Base-by-base conservation (phyloP, 345 rosid genomes). In the Citrus unshiu region DNA sequence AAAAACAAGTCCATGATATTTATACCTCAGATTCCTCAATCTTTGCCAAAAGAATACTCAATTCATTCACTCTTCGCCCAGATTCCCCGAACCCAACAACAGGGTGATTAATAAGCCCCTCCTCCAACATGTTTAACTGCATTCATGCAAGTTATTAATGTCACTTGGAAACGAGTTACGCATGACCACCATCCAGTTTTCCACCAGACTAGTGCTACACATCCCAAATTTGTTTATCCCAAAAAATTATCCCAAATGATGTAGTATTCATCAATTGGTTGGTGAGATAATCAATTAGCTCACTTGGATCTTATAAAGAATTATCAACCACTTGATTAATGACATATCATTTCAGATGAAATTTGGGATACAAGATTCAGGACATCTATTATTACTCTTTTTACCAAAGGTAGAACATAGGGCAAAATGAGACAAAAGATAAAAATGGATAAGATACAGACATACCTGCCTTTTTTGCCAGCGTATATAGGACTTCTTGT, bases 391-490 rank as follows among this genome's bases (percentile, higher is more conserved):
- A 46, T 43, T 12, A 13, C 51, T 46, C 18, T 46, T 56, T 73
- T 72, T 21, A 59, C 61, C 9, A 24, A 61, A 77, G 70, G 75
- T 72, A 83, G 34, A 40, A 49, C 37, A 64, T 22, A 77, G 58
- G 81, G 62, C 32, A 30, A 39, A 66, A 14, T 54, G 34, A 72
- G 40, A 70, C 57, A 58, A 66, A 70, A 77, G 70, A 59, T 76
- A 29, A 61, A 61, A 71, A 29, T 54, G 81, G 67, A 79, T 9
- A 78, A 35, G 75, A 60, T 49, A 77, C 65, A 83, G 78, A 82
- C 85, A 84, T 87, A 92, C 99, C 98, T 94, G 99, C 93, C 99
- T 94, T 85, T 91, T 96, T 88, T 96, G 99, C 98, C 99, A 96
- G 76, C 91, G 93, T 82, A 96, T 89, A 80, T 90, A 96, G 59